Evolutionary conservation across 208 protist species (phyloP).

Genomic region (Acanthamoeba quina): DNA sequence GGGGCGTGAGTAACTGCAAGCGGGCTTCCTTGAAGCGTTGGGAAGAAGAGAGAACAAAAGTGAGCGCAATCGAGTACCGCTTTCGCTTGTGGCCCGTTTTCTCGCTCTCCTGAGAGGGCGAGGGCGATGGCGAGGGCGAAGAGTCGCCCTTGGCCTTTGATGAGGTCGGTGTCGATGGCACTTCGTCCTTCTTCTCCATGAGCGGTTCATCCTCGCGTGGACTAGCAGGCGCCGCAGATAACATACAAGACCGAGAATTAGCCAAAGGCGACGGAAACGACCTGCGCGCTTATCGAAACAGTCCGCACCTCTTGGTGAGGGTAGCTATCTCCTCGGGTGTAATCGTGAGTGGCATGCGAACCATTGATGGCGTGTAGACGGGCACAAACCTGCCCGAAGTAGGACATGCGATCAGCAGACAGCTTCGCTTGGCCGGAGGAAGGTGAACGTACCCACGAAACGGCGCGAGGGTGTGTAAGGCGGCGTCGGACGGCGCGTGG

Average conservation of each 20-base stretch:
- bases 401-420: too few relatives aligned
- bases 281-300: neutral
- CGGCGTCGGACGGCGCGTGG: neutral
- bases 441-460: neutral
- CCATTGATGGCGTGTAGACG: neutral
- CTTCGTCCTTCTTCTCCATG: neutral
- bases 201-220: neutral
- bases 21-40: too few relatives aligned
- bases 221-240: neutral
- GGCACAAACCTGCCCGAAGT: neutral
- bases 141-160: neutral
- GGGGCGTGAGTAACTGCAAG: neutral
- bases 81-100: slow-evolving; percentile 28
- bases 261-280: neutral
- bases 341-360: slow-evolving; percentile 32
- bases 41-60: too few relatives aligned
- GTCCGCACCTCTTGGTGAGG: slow-evolving; percentile 5
- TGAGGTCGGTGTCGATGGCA: neutral
- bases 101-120: neutral
- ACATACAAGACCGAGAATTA: neutral
- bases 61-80: neutral
- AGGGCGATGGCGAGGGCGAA: slow-evolving; percentile 8
- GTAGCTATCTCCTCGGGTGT: slow-evolving; percentile 34
- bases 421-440: neutral
- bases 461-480: neutral